These are phyloP conservation scores for Dipodascus albidus DNA, from an alignment of 805 yeast species.

Conservation along the genomic window DNA sequence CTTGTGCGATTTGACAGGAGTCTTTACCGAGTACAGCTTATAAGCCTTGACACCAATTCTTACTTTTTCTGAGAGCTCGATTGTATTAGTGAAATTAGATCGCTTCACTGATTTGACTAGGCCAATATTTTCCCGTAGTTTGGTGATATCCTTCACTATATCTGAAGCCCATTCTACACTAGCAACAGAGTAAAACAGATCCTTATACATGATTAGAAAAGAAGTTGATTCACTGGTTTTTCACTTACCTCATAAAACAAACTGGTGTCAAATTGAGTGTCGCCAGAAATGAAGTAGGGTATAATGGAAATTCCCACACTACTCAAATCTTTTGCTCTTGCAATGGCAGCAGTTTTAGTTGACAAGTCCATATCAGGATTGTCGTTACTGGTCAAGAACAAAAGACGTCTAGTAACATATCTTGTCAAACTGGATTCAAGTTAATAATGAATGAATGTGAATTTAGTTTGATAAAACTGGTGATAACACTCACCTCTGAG, in stretches of 20 bases:
- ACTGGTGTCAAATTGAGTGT: conserved; percentile 32
- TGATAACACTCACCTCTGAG: conserved; percentile 20
- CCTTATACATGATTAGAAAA: neutral
- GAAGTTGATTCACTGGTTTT: neutral
- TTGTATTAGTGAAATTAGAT: conserved; percentile 47
- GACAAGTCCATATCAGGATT: conserved; percentile 40
- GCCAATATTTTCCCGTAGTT: conserved; percentile 34
- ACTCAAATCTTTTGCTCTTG: conserved; percentile 48
- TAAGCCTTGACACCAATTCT: conserved; percentile 64
- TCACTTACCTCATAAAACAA: conserved; percentile 41
- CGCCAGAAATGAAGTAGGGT: conserved; percentile 49
- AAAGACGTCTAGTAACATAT: conserved; percentile 46
- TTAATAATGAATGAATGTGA: too few relatives aligned
- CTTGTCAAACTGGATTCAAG: conserved; percentile 18
- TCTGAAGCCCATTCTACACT: neutral
- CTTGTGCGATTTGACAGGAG: conserved; percentile 12
- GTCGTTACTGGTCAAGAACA: conserved; percentile 69
- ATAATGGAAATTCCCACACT: conserved; percentile 40
- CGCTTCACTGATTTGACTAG: conserved; percentile 20
- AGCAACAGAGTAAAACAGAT: neutral
- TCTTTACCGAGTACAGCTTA: conserved; percentile 26
- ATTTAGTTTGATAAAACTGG: too few relatives aligned
- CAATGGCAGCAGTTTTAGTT: conserved; percentile 34
- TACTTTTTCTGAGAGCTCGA: conserved; percentile 44
- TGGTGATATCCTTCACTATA: conserved; percentile 32